A percentile compares a stretch with the other conserved stretches of the same genome.
These are phyloP conservation scores for Lithohypha guttulata DNA, from an alignment of 2,329 filamentous ascomycete species.

Conservation along the genomic window DNA sequence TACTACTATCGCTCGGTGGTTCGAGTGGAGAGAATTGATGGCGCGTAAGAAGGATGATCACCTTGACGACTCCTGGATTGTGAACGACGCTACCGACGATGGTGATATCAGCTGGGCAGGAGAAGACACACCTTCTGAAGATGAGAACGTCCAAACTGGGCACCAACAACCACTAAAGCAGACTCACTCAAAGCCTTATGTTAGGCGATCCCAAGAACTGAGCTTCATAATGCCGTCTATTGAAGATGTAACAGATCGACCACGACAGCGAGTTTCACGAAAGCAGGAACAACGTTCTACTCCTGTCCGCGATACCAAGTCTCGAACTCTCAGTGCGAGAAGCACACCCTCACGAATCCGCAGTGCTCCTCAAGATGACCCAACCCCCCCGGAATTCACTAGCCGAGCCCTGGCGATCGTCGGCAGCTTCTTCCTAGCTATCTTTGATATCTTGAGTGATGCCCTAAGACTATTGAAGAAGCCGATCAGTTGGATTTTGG, in stretches of 20 bases:
- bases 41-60: background rate
- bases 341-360: background rate
- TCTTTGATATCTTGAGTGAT: conserved; percentile 24
- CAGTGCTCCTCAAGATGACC: background rate
- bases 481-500: conserved; percentile 51
- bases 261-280: conserved; percentile 1
- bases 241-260: background rate
- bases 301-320: background rate
- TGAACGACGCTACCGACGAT: conserved; percentile 10
- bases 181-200: too few relatives aligned
- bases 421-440: conserved; percentile 10
- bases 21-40: too few relatives aligned
- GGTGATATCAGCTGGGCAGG: conserved; percentile 8
- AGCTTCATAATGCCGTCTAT: conserved; percentile 21
- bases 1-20: too few relatives aligned
- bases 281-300: conserved; percentile 4
- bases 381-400: conserved; percentile 8
- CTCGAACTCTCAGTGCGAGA: conserved; percentile 3
- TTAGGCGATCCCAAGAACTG: conserved; percentile 12
- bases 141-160: background rate
- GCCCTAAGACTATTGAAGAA: conserved; percentile 54
- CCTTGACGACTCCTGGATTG: conserved; percentile 14
- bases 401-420: conserved; percentile 9
- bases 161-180: too few relatives aligned
- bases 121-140: conserved; percentile 1